Base-by-base conservation (phyloP, 176 grass and related monocot species). In the Aegilops tauschii region DNA sequence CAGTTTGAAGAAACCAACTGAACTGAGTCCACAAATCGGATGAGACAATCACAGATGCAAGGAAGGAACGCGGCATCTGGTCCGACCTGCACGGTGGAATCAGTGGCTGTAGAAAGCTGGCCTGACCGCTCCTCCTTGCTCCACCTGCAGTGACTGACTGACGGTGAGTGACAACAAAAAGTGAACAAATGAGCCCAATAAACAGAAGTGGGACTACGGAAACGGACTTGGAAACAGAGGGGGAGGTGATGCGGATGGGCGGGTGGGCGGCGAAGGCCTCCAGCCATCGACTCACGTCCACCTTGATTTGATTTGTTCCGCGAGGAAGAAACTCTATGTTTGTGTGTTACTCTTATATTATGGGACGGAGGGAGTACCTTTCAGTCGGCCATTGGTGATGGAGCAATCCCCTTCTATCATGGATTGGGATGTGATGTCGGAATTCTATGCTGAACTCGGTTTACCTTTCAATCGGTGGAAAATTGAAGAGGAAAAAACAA, bases 71-170 rank as follows among this genome's bases (percentile, higher is more conserved):
- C 23, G 47, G 47, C 40, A 95, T 93, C 93, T 90, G 3, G 89
- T 81, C 29, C 66, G 87, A 80, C 88, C 89, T 93, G 10, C 85
- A 6, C 36, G 0, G 36, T 37, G 36, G 36, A 37, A 37, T 7
- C 36, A 6, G 36, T 37, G 36, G 36, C 87, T 21, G 93, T 92
- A 36, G 87, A 87, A 44, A 92, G 65, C 5, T 91, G 91, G 50
- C 83, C 82, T 8, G 91, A 93, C 40, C 95, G 95, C 85, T 98
- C 93, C 78, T 98, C 95, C 89, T 92, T 95, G 85, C 75, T 20
- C 95, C 91, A 93, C 86, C 95, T 98, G 23, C 13, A 64, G 69
- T 37, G 36, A 37, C 36, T 44, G 36, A 44, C 37, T 44, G 36
- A 73, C 39, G 21, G 13, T 73, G 21, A 61, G 13, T 61, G 30